Evolutionary conservation across 306 rosid genomes (phyloP), one percentile per base, ranked within the genome.

Genomic region (Fagus crenata): DNA sequence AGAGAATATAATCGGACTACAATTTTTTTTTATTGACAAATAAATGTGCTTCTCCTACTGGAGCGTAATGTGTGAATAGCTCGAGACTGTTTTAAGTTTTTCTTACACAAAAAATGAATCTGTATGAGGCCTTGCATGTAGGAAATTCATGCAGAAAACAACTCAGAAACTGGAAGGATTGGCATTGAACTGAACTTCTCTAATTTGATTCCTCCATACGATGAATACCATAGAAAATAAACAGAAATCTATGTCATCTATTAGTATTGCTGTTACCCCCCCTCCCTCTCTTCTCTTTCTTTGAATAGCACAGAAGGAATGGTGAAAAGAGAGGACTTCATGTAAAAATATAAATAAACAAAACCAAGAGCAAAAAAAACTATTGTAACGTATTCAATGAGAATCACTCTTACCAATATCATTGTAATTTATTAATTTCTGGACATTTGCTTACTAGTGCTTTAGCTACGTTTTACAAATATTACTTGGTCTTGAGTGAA

Each of bases 61-160:
- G 56, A 67, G 55, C 61, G 64, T 71, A 53, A 36, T 78, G 59
- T 53, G 71, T 54, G 65, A 53, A 49, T 22, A 69, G 74, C 69
- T 46, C 11, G 51, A 46, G 58, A 37, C 72, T 22, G 4, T 31
- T 46, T 43, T 37, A 43, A 56, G 59, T 54, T 55, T 55, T 15
- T 8, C 61, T 6, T 2, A 0, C n/a, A 22, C 32, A 18, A 32
- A 55, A n/a, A n/a, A 55, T 55, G 33, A 55, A 55, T 55, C 33
- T 18, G 61, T 60, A 46, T 33, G 53, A 53, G 72, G 49, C 53
- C 58, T 28, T 56, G 54, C 74, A 55, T 55, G 46, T 49, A 64
- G 46, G 56, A 8, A 56, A 72, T 53, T 33, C 73, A 3, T 61
- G 54, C 67, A 7, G 33, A 15, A 39, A 46, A 55, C 49, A 40